Base-by-base conservation (phyloP, 352 stramenopile genomes). In the Globisporangium splendens region DNA sequence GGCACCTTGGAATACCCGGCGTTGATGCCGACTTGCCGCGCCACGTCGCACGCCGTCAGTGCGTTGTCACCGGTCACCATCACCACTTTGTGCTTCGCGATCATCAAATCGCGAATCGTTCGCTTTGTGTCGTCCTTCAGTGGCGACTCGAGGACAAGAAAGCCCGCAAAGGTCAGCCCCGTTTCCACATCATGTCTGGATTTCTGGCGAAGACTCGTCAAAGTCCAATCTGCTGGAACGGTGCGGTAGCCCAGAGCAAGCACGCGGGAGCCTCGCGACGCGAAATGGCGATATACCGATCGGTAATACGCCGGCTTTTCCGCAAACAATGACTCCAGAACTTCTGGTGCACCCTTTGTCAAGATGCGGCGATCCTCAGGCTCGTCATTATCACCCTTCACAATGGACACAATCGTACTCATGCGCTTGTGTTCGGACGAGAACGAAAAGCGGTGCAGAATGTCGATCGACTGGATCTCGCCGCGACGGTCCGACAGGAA, bases 51-150 rank as follows among this genome's bases (percentile, higher is more conserved):
- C 1, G 96, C 96, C 22, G 96, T 99, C 22, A 98, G 78, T 6
- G 91, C 70, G 41, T 90, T 91, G 70, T 99, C 96, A 38, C 96
- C 96, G 2, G 96, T 99, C 66, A 98, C 97, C 72, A 99, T 98
- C 10, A 96, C 77, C 17, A 91, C 70, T 28, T 77, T 58, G 64
- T 98, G 91, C 17, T 83, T 75, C 31, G 84, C 90, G 11, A 55
- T 60, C 21, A 77, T 55, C 7, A 99, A 73, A 60, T 97, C 79
- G 17, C 75, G 66, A 28, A 98, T 83, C 14, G 95, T 87, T 6
- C 75, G 63, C 46, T 73, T 82, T 13, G 93, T 97, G 72, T 98
- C 85, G 38, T 68, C 65, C 70, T 98, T 98, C 10, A 98, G 68
- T 2, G 95, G 93, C 66, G 90, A 98, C 51, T 96, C 81, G 17